Percentiles rank a stretch among this genome's conserved stretches.
Evolutionary conservation across 1,139 yeast genomes (phyloP).

Genomic region (Yamadazyma mexicana): DNA sequence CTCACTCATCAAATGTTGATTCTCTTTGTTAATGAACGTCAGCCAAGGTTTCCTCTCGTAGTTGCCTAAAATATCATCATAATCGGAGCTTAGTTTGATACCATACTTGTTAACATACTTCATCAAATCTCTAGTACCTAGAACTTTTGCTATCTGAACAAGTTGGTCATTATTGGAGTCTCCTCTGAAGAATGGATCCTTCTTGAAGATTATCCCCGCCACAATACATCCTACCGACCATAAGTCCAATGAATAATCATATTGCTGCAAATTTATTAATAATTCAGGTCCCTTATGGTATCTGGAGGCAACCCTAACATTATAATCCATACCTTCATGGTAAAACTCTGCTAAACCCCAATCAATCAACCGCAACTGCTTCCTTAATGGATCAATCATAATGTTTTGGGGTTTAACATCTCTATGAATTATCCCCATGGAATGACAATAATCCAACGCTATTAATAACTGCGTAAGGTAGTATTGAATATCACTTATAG

Average conservation of each 20-base stretch:
- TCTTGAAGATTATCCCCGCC: conserved; percentile 73
- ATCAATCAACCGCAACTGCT: conserved; percentile 68
- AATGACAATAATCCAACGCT: conserved; percentile 75
- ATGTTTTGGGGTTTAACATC: conserved; percentile 85
- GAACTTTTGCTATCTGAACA: conserved; percentile 73
- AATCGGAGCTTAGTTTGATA: conserved; percentile 60
- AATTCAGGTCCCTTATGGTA: conserved; percentile 83
- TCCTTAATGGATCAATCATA: conserved; percentile 71
- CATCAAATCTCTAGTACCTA: conserved; percentile 70
- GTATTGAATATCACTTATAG: conserved; percentile 62
- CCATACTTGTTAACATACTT: conserved; percentile 62
- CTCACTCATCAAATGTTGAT: conserved; percentile 63
- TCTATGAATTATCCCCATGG: conserved; percentile 82
- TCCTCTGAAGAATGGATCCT: conserved; percentile 79
- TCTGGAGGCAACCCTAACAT: conserved; percentile 78
- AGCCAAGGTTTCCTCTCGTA: conserved; percentile 86
- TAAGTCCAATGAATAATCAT: conserved; percentile 74
- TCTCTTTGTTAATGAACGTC: conserved; percentile 71
- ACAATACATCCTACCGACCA: conserved; percentile 85
- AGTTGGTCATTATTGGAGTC: conserved; percentile 77
- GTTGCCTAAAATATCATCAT: conserved; percentile 65
- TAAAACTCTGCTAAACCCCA: conserved; percentile 88
- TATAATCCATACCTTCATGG: conserved; percentile 75
- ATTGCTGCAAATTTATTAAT: conserved; percentile 69
- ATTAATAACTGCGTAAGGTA: conserved; percentile 68